These are phyloP conservation scores for Leucocoprinus sp. DNA, from an alignment of 768 basidiomycete genomes.

Conservation along the genomic window DNA sequence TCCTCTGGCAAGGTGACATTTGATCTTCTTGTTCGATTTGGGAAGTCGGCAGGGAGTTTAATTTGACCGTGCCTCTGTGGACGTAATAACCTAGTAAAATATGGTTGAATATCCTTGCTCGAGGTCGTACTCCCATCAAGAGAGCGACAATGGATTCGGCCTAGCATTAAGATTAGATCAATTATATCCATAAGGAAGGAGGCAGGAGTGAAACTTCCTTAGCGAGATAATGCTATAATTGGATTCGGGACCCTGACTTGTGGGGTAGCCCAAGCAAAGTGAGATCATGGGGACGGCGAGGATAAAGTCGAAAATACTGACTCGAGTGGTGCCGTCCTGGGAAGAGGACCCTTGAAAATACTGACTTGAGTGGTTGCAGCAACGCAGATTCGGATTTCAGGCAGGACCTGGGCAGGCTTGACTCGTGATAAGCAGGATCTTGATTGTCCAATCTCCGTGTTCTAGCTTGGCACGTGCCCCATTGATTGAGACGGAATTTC, in stretches of 20 bases:
- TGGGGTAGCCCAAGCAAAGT: slow-evolving; percentile 1
- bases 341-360: too few species aligned
- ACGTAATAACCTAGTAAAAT: too few species aligned
- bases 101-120: too few species aligned
- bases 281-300: slow-evolving; percentile 1
- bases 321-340: too few species aligned
- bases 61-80: background rate
- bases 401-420: too few species aligned
- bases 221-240: background rate
- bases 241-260: slow-evolving; percentile 5
- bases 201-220: background rate
- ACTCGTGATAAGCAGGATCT: background rate
- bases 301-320: background rate
- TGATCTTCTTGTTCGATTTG: too few species aligned
- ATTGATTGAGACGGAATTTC: slow-evolving; percentile 8
- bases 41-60: background rate
- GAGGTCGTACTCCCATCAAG: too few species aligned
- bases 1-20: too few species aligned
- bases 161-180: background rate
- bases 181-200: background rate
- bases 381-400: too few species aligned
- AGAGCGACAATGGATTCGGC: too few species aligned
- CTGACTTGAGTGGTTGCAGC: too few species aligned
- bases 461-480: slow-evolving; percentile 11
- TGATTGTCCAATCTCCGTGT: background rate